Conservation (phyloP, 805 yeast genomes). For the Pachysolen tannophilus region DNA sequence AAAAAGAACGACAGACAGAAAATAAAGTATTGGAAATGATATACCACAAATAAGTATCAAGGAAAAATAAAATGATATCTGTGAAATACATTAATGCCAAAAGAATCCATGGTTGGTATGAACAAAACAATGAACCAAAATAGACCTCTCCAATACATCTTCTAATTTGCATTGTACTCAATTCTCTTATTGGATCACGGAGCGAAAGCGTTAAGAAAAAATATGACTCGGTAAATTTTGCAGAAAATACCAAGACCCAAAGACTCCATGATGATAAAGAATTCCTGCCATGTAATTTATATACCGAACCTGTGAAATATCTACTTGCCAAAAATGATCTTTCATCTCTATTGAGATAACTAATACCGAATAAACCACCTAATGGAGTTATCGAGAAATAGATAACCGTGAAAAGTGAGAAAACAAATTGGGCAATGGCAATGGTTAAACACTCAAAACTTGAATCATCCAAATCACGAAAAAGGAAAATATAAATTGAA, state of each 20-base stretch:
- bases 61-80: constrained; percentile 61
- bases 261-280: constrained; percentile 56
- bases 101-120: constrained; percentile 47
- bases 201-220: constrained; percentile 68
- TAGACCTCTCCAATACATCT: constrained; percentile 56
- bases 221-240: constrained; percentile 71
- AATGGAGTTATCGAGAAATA: constrained; percentile 60
- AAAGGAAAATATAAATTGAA: constrained; percentile 38
- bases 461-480: constrained; percentile 25
- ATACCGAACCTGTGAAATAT: constrained; percentile 54
- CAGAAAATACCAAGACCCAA: constrained; percentile 59
- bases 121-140: constrained; percentile 46
- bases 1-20: constrained; percentile 63
- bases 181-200: constrained; percentile 65
- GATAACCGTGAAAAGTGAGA: constrained; percentile 45
- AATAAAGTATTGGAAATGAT: constrained; percentile 71
- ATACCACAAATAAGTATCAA: constrained; percentile 83
- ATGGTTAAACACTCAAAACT: constrained; percentile 31
- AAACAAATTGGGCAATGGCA: constrained; percentile 45
- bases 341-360: constrained; percentile 21
- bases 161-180: constrained; percentile 44
- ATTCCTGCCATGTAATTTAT: constrained; percentile 43
- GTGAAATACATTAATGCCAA: constrained; percentile 46
- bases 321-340: constrained; percentile 44
- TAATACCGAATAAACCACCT: constrained; percentile 39